Percentiles rank a stretch among this genome's conserved stretches.
Conservation (phyloP, 2,329 filamentous ascomycete genomes). For the Fusarium algeriense region DNA sequence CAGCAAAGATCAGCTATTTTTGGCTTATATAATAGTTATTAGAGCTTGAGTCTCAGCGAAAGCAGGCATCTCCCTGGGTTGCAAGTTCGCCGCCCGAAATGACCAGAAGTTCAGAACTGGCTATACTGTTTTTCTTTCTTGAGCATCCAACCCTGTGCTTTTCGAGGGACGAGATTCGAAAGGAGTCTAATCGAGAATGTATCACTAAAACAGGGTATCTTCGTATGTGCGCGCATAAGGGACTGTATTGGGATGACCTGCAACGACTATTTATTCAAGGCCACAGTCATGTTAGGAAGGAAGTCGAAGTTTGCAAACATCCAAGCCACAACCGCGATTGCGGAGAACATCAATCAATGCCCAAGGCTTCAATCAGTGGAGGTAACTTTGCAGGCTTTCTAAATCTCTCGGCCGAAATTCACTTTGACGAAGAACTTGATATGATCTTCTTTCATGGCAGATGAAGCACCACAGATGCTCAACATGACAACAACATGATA, state of each 20-base stretch:
- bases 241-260: not conserved
- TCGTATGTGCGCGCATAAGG: not conserved
- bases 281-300: no score
- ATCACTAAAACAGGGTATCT: not conserved
- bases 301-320: not conserved
- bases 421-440: not conserved
- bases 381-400: not conserved
- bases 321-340: not conserved
- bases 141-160: not conserved
- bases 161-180: not conserved
- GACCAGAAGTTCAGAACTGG: accelerated
- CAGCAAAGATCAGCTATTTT: no score
- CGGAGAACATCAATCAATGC: no score
- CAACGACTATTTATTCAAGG: no score
- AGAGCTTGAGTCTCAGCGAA: not conserved
- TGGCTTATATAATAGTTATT: no score
- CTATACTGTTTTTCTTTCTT: not conserved
- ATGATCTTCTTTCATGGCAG: not conserved
- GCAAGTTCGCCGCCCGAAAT: not conserved
- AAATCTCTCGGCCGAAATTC: accelerated
- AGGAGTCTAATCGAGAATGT: not conserved
- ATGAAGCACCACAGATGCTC: no score
- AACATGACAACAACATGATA: not conserved
- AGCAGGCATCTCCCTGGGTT: not conserved
- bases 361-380: no score